Evolutionary conservation across 495 filamentous ascomycete genomes (phyloP), one percentile per base, ranked within the genome.

Genomic region (Cercophora sp.): DNA sequence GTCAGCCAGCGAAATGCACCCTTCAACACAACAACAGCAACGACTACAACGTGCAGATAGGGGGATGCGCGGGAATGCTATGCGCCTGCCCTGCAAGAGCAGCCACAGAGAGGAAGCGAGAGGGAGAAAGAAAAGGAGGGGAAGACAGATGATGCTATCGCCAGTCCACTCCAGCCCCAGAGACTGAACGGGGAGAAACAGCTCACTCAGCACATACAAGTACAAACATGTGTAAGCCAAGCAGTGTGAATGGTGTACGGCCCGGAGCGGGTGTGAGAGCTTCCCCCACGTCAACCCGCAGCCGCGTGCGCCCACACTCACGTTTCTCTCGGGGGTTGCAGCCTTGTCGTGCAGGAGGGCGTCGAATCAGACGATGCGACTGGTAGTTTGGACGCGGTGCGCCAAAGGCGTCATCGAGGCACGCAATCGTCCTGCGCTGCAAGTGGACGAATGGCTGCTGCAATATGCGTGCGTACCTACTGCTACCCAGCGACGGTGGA

Each of bases 381-480:
- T 24, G 9, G n/a, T n/a, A n/a, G n/a, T n/a, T 13, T 19, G 16
- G 26, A 23, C 19, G 22, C 19, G 6, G 47, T 57, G 56, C 46
- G 57, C 51, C 49, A 49, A 58, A 62, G 64, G 56, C 61, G 63
- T 60, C 59, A 64, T 60, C 39, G 41, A 60, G 34, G 62, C 64
- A 67, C 59, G 64, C 62, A 60, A 67, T 61, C 59, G 48, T 42
- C 31, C 48, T 24, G n/a, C 15, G 45, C 32, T 55, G 39, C 47
- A 32, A 60, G 48, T 62, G 61, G 27, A 13, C 42, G 40, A 20
- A 39, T 19, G 31, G 19, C 15, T 25, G 31, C 45, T 32, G 29
- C 29, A 32, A 32, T 32, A 13, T 32, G 29, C 13, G 29, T 32
- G 29, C 13, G n/a, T n/a, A n/a, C n/a, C n/a, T n/a, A n/a, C n/a